Evolutionary conservation across 352 stramenopile genomes (phyloP).

Genomic region (Globisporangium orthogonon): DNA sequence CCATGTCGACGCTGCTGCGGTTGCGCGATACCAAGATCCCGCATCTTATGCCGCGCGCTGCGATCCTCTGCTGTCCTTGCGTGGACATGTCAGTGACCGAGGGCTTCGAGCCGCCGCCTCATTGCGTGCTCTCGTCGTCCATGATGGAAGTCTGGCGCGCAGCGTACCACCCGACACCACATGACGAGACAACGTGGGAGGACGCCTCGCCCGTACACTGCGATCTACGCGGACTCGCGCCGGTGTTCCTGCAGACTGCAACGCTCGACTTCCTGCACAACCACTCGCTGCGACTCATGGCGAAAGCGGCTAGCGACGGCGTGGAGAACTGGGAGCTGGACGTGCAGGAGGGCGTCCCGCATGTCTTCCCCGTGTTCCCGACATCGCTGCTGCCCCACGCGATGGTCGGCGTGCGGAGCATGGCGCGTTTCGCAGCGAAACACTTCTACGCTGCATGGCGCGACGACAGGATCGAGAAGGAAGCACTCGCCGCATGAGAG

Average conservation of each 20-base stretch:
- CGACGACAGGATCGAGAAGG: neutral
- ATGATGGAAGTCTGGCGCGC: constrained; percentile 15
- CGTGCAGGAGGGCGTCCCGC: constrained; percentile 44
- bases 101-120: constrained; percentile 6
- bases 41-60: constrained; percentile 18
- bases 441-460: neutral
- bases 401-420: constrained; percentile 28
- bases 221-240: constrained; percentile 26
- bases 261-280: constrained; percentile 16
- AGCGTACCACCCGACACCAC: constrained; percentile 17
- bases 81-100: constrained; percentile 19
- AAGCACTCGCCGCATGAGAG: neutral
- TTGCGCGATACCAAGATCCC: constrained; percentile 18
- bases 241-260: constrained; percentile 37
- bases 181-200: constrained; percentile 24
- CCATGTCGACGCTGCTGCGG: constrained; percentile 37
- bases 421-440: constrained; percentile 15
- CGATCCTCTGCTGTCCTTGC: constrained; percentile 24
- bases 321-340: constrained; percentile 23
- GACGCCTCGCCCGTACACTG: constrained; percentile 39
- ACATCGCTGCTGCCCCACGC: constrained; percentile 40
- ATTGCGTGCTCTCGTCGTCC: constrained; percentile 28
- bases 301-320: constrained; percentile 16
- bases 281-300: constrained; percentile 17
- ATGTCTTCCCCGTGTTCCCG: constrained; percentile 56